Evolutionary conservation across 768 basidiomycete genomes (phyloP), one percentile per base, ranked within the genome.

Genomic region (Mycena alexandri): DNA sequence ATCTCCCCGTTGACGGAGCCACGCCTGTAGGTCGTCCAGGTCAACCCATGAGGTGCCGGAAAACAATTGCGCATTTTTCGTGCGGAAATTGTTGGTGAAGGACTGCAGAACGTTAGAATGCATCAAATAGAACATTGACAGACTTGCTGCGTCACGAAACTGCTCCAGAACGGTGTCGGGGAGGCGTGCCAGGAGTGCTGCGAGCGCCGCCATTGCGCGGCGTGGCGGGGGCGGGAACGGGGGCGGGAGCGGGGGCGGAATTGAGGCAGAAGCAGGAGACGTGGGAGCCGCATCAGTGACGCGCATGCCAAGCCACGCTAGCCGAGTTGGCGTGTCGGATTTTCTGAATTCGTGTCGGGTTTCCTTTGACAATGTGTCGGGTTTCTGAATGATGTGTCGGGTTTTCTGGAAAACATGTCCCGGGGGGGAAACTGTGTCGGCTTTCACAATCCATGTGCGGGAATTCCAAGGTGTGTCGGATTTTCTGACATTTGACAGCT

Each of bases 21-120:
- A 53, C 38, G 33, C n/a, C 24, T 53, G 34, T 29, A 53, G 52
- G 52, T 53, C 34, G 36, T 53, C 52, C 1, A 34, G 34, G n/a
- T 53, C 52, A 53, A 36, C n/a, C 52, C 52, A 53, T 21, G 17
- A n/a, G 13, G 52, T 38, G 33, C 24, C 16, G 33, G 24, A 3
- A 53, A 53, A 53, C 29, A 53, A 38, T 53, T 38, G 33, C 52
- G 6, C 33, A 34, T 53, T 53, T 21, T 24, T 5, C 9, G 52
- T 24, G 33, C 34, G 17, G 33, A 53, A 53, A 53, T 53, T 53
- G 2, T 4, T 8, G 25, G 51, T 34, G 36, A 53, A 53, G 34
- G 52, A 53, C 52, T 53, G 17, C 24, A n/a, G n/a, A n/a, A n/a
- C n/a, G n/a, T n/a, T 16, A 14, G 24, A 29, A 50, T 22, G 48